Evolutionary conservation across 257 asterid species (phyloP).

Genomic region (Solanum pimpinellifolium): DNA sequence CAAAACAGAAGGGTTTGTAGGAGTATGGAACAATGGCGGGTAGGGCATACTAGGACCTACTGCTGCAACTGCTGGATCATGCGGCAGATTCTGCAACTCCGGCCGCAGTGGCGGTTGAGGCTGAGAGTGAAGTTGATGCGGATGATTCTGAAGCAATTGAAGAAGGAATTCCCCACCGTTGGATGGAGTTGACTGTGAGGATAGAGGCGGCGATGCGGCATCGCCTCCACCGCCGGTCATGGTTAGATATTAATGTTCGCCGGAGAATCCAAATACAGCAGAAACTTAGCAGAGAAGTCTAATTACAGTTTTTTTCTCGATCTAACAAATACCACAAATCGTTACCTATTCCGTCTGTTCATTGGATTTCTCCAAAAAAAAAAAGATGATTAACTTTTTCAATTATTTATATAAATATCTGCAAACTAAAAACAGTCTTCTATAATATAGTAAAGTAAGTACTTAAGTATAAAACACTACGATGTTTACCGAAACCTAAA

Average conservation of each 20-base stretch:
- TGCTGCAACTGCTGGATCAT: conserved; percentile 87
- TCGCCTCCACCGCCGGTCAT: conserved; percentile 59
- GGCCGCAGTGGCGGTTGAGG: not conserved
- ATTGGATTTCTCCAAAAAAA: not conserved
- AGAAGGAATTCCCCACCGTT: conserved; percentile 81
- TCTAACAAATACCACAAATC: not conserved
- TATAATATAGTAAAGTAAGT: too few species aligned
- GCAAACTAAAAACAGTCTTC: not conserved
- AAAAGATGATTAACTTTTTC: not conserved
- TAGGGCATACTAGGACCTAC: conserved; percentile 42
- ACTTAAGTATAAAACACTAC: too few species aligned
- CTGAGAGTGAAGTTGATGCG: conserved; percentile 10
- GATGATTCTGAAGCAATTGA: conserved; percentile 47
- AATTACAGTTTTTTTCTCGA: not conserved
- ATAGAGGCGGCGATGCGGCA: conserved; percentile 26
- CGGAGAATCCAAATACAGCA: not conserved
- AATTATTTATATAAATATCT: not conserved
- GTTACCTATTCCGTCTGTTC: not conserved
- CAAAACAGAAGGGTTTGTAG: not conserved
- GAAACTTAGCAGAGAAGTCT: not conserved
- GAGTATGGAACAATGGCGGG: conserved; percentile 10
- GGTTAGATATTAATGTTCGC: not conserved
- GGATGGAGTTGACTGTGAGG: conserved; percentile 1
- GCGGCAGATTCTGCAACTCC: conserved; percentile 22
- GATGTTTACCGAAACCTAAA: not conserved